Base-by-base conservation (phyloP, 345 rosid genomes). In the Erysimum cheiranthoides region DNA sequence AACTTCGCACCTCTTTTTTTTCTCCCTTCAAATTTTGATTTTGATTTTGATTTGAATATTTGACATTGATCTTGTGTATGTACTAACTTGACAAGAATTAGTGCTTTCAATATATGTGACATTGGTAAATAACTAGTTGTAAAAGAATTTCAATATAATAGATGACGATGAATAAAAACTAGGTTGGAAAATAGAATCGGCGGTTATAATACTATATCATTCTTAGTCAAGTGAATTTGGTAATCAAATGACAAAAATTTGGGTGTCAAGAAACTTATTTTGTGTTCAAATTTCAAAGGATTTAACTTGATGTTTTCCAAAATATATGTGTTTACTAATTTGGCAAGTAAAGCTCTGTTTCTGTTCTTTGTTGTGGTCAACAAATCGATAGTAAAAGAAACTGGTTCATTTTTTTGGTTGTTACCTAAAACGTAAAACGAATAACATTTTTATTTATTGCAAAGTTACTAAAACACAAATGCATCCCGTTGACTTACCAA, bases 1-100 rank as follows among this genome's bases (percentile, higher is more conserved):
- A 85, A 81, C 76, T 56, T 66, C 66, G 84, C 86, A 81, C 85
- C 77, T 66, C 60, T 39, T 42, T 8, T 46, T 40, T 4, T 43
- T 25, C 40, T 10, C 69, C 36, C 34, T 47, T 61, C 40, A 52
- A 32, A 6, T 40, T 21, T 61, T 50, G 17, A 51, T 65, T 74
- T 46, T 28, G 10, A 64, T 70, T 47, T 76, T 75, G 61, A 75
- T 75, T n/a, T 70, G 61, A 70, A 47, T 58, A 27, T 63, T 56
- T 77, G 76, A 57, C 16, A 65, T 31, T 64, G 71, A 77, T 64
- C 68, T 36, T 63, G 28, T 57, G 21, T 77, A 63, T 63, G 76
- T 64, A 52, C 25, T 21, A 21, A 21, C 66, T 54, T 70, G 66
- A 70, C 71, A 77, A 39, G 67, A 71, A 57, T 49, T 77, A 71